Conservation (phyloP, 2,329 filamentous ascomycete species). For the Plectosphaerella plurivora region DNA sequence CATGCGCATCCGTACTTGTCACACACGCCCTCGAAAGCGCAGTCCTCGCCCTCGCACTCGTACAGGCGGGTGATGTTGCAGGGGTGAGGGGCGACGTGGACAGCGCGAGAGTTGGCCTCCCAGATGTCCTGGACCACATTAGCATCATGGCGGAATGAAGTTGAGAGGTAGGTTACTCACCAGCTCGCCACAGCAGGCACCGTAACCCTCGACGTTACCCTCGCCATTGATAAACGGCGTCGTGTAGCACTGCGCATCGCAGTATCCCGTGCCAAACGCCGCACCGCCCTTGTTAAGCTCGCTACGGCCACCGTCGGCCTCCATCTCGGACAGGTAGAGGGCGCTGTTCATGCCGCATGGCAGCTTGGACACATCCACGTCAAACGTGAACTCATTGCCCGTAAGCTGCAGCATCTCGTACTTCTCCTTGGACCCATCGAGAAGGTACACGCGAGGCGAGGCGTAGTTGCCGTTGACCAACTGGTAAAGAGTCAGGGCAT, state of each 20-base stretch:
- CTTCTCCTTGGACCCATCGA: slow-evolving; percentile 45
- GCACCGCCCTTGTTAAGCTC: slow-evolving; percentile 52
- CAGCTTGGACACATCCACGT: slow-evolving; percentile 60
- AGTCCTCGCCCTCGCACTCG: slow-evolving; percentile 36
- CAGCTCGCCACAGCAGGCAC: slow-evolving; percentile 50
- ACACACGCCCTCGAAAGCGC: slow-evolving; percentile 32
- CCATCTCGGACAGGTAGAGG: slow-evolving; percentile 54
- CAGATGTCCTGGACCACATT: slow-evolving; percentile 36
- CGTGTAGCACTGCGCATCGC: slow-evolving; percentile 55
- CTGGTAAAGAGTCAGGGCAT: slow-evolving; percentile 22
- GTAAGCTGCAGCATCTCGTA: slow-evolving; percentile 59
- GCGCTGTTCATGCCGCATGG: slow-evolving; percentile 66
- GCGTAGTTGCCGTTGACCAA: slow-evolving; percentile 16
- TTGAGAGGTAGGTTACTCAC: background rate
- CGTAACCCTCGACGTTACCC: slow-evolving; percentile 34
- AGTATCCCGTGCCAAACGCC: slow-evolving; percentile 59
- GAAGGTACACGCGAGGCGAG: slow-evolving; percentile 52
- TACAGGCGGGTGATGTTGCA: slow-evolving; percentile 40
- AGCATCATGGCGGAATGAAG: background rate
- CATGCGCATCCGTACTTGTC: slow-evolving; percentile 39
- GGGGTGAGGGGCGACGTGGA: slow-evolving; percentile 41
- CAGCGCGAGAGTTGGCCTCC: slow-evolving; percentile 45
- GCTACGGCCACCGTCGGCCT: slow-evolving; percentile 55
- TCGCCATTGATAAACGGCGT: slow-evolving; percentile 44
- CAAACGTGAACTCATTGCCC: slow-evolving; percentile 60